phyloP scores from a whole-genome alignment of 1,139 yeast genomes.

The Entelexis paramagnoliae region DNA sequence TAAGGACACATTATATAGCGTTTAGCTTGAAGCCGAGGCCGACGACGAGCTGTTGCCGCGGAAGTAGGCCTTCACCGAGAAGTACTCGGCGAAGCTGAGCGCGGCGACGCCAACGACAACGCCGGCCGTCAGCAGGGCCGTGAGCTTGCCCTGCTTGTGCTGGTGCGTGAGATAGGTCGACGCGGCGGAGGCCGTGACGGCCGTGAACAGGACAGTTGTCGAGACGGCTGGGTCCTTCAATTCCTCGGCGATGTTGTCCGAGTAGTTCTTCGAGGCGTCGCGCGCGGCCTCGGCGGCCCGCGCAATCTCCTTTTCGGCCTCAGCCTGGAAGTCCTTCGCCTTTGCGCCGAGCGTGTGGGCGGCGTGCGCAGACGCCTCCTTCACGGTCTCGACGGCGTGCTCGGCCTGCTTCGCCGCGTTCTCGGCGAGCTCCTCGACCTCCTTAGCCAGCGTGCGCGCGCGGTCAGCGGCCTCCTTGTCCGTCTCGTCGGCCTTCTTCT shows the following conservation, averaged over 20 bases:
- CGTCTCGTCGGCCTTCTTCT: slow-evolving; percentile 16
- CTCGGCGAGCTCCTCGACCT: slow-evolving; percentile 17
- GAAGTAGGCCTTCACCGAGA: slow-evolving; percentile 28
- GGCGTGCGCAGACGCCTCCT: slow-evolving; percentile 15
- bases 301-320: slow-evolving; percentile 10
- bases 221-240: slow-evolving; percentile 29
- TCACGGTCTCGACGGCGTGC: slow-evolving; percentile 15
- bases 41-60: slow-evolving; percentile 16
- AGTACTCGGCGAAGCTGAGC: slow-evolving; percentile 27
- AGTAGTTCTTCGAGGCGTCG: slow-evolving; percentile 17
- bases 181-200: slow-evolving; percentile 28
- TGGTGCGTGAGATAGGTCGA: slow-evolving; percentile 27
- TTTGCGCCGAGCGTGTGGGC: slow-evolving; percentile 3
- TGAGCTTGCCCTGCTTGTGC: slow-evolving; percentile 27
- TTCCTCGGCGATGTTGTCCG: slow-evolving; percentile 24
- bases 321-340: slow-evolving; percentile 8
- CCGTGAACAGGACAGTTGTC: slow-evolving; percentile 27
- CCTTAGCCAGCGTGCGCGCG: slow-evolving; percentile 5
- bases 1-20: too few species aligned
- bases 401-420: slow-evolving; percentile 14
- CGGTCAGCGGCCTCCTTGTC: slow-evolving; percentile 8
- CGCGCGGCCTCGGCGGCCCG: slow-evolving; percentile 19
- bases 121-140: slow-evolving; percentile 25
- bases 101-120: slow-evolving; percentile 27
- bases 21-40: background rate